Evolutionary conservation across 805 yeast species (phyloP).

Genomic region (Blastobotrys muscicola): DNA sequence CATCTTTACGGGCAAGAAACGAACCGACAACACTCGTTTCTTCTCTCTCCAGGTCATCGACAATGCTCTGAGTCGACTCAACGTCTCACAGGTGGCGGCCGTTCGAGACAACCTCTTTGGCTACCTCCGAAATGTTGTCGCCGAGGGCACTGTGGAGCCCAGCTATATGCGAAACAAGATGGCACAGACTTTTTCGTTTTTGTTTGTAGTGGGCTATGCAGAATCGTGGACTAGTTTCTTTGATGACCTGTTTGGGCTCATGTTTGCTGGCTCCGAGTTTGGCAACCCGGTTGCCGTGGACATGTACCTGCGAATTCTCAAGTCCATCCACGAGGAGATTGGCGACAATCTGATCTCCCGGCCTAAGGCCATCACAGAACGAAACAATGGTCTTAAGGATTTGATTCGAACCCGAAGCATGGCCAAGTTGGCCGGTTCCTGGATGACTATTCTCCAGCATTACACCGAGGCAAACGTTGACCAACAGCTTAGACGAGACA

Average conservation of each 20-base stretch:
- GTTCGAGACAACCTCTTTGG: slow-evolving; percentile 42
- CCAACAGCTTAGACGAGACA: slow-evolving; percentile 30
- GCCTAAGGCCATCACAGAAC: slow-evolving; percentile 45
- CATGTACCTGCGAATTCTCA: slow-evolving; percentile 62
- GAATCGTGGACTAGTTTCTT: slow-evolving; percentile 43
- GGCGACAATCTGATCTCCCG: slow-evolving; percentile 84
- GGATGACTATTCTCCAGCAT: slow-evolving; percentile 50
- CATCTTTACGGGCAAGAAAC: slow-evolving; percentile 29
- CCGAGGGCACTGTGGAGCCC: slow-evolving; percentile 26
- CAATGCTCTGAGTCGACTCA: slow-evolving; percentile 39
- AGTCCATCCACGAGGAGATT: slow-evolving; percentile 78
- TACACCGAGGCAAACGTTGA: slow-evolving; percentile 21
- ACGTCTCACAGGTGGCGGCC: slow-evolving; percentile 36
- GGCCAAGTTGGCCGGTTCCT: slow-evolving; percentile 48
- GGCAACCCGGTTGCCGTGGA: slow-evolving; percentile 45
- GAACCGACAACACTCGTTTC: slow-evolving; percentile 50
- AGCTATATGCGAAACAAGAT: slow-evolving; percentile 45
- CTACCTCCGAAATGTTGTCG: slow-evolving; percentile 31
- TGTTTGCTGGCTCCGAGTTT: slow-evolving; percentile 22
- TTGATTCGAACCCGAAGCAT: slow-evolving; percentile 70
- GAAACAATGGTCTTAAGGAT: slow-evolving; percentile 72
- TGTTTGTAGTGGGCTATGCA: slow-evolving; percentile 42
- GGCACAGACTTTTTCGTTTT: slow-evolving; percentile 43
- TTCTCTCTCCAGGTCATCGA: slow-evolving; percentile 65
- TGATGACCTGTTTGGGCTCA: slow-evolving; percentile 37